Base-by-base conservation (phyloP, 106 monocot species). In the Dendrobium catenatum region DNA sequence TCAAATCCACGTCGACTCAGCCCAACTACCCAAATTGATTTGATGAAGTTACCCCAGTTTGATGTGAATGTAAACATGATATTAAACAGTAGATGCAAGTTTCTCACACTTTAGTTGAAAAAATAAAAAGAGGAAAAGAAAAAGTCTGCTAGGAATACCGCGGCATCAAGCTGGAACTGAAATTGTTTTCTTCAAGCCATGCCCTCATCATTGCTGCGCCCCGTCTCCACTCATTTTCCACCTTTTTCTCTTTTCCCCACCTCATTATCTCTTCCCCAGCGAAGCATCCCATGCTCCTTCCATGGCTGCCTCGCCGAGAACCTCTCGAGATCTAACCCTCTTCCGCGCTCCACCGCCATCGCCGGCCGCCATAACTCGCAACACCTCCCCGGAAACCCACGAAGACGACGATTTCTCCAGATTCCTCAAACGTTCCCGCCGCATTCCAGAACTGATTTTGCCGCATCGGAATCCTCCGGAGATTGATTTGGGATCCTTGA, bases 321-420 rank as follows among this genome's bases (percentile, higher is more conserved):
- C 22, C 42, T 1, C 64, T 5, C 31, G 56, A 48, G 54, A 33
- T 27, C 79, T 59, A 19, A 41, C 78, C 0, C 78, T 79, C 54
- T 87, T 40, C 79, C 88, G 79, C 10, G 87, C 84, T 6, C 87
- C 87, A 55, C 87, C 87, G 9, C 87, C 81, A 42, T 55, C 42
- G 49, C 51, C 48, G 27, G 68, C 47, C 0, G 64, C 31, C 15
- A 9, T 42, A 8, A 42, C 42, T 37, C 19, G 20, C 46, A 20
- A 22, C 31, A 27, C 9, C 10, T 19, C 29, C 19, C 26, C 59
- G 46, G 77, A 77, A 29, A 0, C 61, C 1, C n/a, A 33, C 5
- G 79, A 48, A 17, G 59, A 78, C 48, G 87, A 87, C 67, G 84
- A 81, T 1, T 47, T 87, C 46, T 31, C 74, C 73, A 43, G 68